A percentile compares a stretch with the other conserved stretches of the same genome.
phyloP scores from a whole-genome alignment of 1,284 basidiomycete genomes.

The Athelia psychrophila region DNA sequence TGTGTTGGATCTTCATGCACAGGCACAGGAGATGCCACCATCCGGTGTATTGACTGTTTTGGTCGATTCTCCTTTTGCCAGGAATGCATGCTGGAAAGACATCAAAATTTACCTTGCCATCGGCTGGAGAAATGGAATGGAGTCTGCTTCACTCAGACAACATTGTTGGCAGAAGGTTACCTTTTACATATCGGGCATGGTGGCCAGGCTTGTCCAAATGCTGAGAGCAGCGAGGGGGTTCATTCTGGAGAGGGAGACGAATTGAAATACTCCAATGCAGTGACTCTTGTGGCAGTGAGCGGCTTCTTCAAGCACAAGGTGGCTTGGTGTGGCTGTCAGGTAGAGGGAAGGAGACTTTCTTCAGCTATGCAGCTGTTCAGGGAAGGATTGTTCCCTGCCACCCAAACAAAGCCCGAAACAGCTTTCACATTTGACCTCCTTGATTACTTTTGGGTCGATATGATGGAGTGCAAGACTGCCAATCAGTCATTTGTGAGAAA shows the following conservation, averaged over 20 bases:
- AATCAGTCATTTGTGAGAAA: background rate
- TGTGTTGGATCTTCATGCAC: background rate
- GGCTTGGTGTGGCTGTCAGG: constrained; percentile 1
- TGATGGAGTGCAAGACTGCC: background rate
- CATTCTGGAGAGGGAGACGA: too few relatives aligned
- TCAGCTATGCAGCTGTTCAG: background rate
- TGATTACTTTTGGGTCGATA: background rate
- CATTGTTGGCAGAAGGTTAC: too few relatives aligned
- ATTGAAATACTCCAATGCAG: background rate
- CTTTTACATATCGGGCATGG: too few relatives aligned
- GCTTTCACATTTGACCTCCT: background rate
- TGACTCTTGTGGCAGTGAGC: background rate
- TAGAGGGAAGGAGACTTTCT: too few relatives aligned
- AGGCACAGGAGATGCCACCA: background rate
- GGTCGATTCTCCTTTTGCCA: background rate
- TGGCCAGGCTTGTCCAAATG: too few relatives aligned
- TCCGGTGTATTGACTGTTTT: background rate
- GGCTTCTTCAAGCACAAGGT: constrained; percentile 5
- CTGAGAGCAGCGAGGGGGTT: too few relatives aligned
- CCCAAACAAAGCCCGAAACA: background rate
- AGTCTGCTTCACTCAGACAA: too few relatives aligned
- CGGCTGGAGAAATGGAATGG: too few relatives aligned
- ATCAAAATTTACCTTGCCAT: background rate
- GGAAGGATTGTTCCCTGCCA: background rate
- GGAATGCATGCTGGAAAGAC: background rate